Base-by-base conservation (phyloP, 192 early-diverging fungal species). In the Gaertneriomyces semiglobifer region DNA sequence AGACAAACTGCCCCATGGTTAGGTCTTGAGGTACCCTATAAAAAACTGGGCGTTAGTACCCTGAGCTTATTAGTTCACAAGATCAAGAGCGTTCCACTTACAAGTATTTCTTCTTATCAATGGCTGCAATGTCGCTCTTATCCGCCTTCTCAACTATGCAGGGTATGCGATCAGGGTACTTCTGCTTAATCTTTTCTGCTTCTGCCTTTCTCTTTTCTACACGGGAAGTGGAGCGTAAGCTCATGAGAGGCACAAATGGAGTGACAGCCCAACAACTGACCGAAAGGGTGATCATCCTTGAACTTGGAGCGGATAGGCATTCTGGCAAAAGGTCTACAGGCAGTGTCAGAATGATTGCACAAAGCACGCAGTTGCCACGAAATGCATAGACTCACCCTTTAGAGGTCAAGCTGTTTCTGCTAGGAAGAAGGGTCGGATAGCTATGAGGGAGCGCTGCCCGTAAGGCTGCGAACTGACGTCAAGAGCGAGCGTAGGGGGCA, bases 31-130 rank as follows among this genome's bases (percentile, higher is more conserved):
- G 96, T 5, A 98, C 96, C 10, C 76, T 78, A 53, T 1, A 60
- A 61, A 14, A 6, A 38, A 4, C 5, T 20, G 19, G 12, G 48
- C 11, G 39, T 50, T n/a, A n/a, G 63, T 38, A 74, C 14, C 39
- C 18, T 20, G 53, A 12, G 18, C 41, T 7, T 5, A 63, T 4
- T 11, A 41, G 53, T 48, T 44, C 52, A 8, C 8, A 42, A 40
- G 7, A 12, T 33, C 59, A 71, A 9, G 18, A 9, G 52, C 42
- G 9, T 18, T 12, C 50, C 44, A 51, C 70, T 45, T 60, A 79
- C 60, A 98, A 82, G 66, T 98, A 98, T 77, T 98, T 98, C 71
- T 98, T 98, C 89, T 98, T 98, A 83, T 98, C 96, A 68, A 98
- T 98, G 16, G 80, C 88, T 12, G 89, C 88, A 74, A 98, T 96